These are phyloP conservation scores for Apiotrichum laibachii DNA, from an alignment of 1,284 basidiomycete genomes.

Conservation along the genomic window DNA sequence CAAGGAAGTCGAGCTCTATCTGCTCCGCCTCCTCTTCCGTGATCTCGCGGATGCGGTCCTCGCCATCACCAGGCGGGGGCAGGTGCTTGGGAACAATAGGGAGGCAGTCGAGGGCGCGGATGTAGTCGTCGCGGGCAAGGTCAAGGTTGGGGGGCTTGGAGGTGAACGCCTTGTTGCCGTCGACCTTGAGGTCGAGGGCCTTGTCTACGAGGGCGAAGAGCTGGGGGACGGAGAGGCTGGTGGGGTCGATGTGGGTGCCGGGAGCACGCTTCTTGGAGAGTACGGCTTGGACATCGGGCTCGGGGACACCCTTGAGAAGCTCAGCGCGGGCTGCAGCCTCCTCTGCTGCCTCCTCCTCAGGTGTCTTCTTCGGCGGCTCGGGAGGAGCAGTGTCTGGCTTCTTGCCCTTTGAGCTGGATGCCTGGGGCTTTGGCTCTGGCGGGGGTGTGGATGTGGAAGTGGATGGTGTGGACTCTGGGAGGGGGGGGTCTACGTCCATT, in stretches of 20 bases:
- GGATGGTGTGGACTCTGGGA: neutral
- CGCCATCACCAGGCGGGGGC: constrained; percentile 6
- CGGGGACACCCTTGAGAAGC: constrained; percentile 1
- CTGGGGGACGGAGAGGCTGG: neutral
- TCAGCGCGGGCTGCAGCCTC: neutral
- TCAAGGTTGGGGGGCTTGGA: constrained; percentile 27
- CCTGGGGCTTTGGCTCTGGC: neutral
- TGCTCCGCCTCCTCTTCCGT: constrained; percentile 42
- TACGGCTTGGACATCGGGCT: neutral
- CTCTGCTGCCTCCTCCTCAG: neutral
- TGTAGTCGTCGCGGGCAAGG: constrained; percentile 35
- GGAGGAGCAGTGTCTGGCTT: neutral
- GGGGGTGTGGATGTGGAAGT: neutral
- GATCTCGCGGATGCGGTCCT: constrained; percentile 23
- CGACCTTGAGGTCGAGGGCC: constrained; percentile 31
- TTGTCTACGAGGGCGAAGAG: constrained; percentile 28
- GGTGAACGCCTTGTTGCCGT: constrained; percentile 41
- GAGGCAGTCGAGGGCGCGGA: constrained; percentile 33
- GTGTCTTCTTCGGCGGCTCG: neutral
- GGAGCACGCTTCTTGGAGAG: constrained; percentile 1
- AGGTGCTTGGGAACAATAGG: constrained; percentile 18
- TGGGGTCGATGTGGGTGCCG: neutral
- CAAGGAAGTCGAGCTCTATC: constrained; percentile 27
- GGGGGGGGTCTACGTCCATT: constrained; percentile 5
- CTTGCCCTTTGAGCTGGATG: constrained; percentile 5